These are phyloP conservation scores for Saitozyma sp. DNA, from an alignment of 768 basidiomycete genomes.

Conservation along the genomic window DNA sequence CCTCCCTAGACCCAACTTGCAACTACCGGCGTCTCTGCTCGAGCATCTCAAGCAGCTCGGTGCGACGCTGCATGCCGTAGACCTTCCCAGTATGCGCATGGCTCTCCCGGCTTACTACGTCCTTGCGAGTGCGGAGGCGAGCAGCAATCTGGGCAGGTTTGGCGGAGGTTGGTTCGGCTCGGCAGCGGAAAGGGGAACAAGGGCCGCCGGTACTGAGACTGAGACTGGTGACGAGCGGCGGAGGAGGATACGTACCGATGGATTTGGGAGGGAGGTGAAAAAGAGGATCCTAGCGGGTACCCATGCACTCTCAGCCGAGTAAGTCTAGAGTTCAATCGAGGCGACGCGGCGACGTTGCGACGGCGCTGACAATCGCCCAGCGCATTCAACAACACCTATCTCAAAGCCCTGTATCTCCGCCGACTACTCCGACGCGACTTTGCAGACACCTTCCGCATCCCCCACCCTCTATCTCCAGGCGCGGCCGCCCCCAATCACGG, in stretches of 20 bases:
- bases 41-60: constrained; percentile 58
- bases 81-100: constrained; percentile 67
- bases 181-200: constrained; percentile 55
- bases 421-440: constrained; percentile 72
- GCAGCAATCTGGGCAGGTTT: constrained; percentile 85
- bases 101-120: constrained; percentile 94
- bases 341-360: too few relatives aligned
- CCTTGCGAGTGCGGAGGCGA: constrained; percentile 89
- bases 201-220: constrained; percentile 34
- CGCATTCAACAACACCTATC: constrained; percentile 96
- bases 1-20: constrained; percentile 46
- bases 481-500: constrained; percentile 26
- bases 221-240: constrained; percentile 53
- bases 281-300: constrained; percentile 86
- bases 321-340: constrained; percentile 43
- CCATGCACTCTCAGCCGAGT: constrained; percentile 90
- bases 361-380: constrained; percentile 53
- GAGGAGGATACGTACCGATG: constrained; percentile 57
- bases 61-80: constrained; percentile 69
- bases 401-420: constrained; percentile 84
- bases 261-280: constrained; percentile 81
- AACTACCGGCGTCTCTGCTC: constrained; percentile 48
- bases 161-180: constrained; percentile 81
- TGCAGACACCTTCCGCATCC: constrained; percentile 64
- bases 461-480: constrained; percentile 56